Evolutionary conservation across 345 rosid genomes (phyloP).

Genomic region (Excoecaria agallocha): DNA sequence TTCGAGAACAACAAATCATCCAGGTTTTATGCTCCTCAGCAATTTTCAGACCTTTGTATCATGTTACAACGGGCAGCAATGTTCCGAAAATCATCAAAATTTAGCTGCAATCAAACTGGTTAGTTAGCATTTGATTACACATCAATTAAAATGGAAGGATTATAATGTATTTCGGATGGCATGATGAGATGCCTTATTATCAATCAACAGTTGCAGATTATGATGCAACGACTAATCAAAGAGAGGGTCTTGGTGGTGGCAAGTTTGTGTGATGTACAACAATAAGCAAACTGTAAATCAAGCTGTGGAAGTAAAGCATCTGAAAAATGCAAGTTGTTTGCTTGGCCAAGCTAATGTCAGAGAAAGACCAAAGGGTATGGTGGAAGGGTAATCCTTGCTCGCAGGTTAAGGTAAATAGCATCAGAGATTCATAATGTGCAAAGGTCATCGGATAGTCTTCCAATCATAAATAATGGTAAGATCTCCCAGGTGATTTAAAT

Average conservation of each 20-base stretch:
- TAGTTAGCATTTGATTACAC: not conserved
- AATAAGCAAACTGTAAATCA: not conserved
- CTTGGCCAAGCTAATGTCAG: not conserved
- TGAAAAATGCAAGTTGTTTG: too few species aligned
- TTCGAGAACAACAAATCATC: not conserved
- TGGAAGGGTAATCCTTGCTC: not conserved
- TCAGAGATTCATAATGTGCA: not conserved
- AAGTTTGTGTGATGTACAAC: not conserved
- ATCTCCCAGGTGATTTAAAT: not conserved
- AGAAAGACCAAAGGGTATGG: not conserved
- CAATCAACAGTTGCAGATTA: not conserved
- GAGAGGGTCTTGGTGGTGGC: not conserved
- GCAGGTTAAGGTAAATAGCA: not conserved
- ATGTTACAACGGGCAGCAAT: constrained; percentile 62
- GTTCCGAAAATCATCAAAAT: constrained; percentile 60
- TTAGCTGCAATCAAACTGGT: constrained; percentile 46
- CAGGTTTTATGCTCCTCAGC: not conserved
- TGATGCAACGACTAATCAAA: not conserved
- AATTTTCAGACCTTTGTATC: constrained; percentile 32
- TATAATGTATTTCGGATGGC: not conserved
- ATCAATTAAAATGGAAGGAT: not conserved
- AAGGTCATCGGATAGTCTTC: not conserved
- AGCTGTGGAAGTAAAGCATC: not conserved
- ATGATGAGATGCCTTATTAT: not conserved
- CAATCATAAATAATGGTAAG: too few species aligned